Conservation (phyloP, 2,329 filamentous ascomycete genomes). For the Sarocladium kiliense region DNA sequence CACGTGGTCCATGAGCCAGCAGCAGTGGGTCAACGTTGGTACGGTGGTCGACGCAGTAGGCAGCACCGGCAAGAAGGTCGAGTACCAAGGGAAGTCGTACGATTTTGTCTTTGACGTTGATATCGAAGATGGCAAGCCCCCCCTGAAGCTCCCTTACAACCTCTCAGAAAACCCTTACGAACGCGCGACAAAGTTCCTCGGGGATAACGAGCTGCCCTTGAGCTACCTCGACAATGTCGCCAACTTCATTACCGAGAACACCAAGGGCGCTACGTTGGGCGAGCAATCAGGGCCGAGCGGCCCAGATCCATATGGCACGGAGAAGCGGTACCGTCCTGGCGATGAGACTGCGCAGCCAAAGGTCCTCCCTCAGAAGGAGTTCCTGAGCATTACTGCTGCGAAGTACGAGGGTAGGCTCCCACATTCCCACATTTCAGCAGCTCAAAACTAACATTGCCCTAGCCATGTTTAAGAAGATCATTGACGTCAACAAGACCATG, state of each 20-base stretch:
- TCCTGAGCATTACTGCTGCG: conserved; percentile 70
- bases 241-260: conserved; percentile 87
- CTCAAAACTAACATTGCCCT: conserved; percentile 22
- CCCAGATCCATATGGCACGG: conserved; percentile 72
- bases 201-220: conserved; percentile 81
- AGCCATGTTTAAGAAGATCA: conserved; percentile 71
- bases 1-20: conserved; percentile 69
- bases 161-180: conserved; percentile 90
- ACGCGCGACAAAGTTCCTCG: conserved; percentile 83
- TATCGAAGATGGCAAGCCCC: conserved; percentile 88
- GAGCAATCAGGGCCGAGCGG: conserved; percentile 46
- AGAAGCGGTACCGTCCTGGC: conserved; percentile 73
- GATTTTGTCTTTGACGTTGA: conserved; percentile 97
- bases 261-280: conserved; percentile 79
- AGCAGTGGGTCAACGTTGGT: conserved; percentile 83
- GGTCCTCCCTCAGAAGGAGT: conserved; percentile 72
- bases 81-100: conserved; percentile 80
- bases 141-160: conserved; percentile 92
- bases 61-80: conserved; percentile 72
- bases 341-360: conserved; percentile 47
- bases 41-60: conserved; percentile 87
- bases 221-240: conserved; percentile 86
- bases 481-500: conserved; percentile 69
- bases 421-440: conserved; percentile 7
- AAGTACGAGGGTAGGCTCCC: conserved; percentile 52